phyloP scores from a whole-genome alignment of 176 grass and related monocot genomes.

The Phragmites australis region DNA sequence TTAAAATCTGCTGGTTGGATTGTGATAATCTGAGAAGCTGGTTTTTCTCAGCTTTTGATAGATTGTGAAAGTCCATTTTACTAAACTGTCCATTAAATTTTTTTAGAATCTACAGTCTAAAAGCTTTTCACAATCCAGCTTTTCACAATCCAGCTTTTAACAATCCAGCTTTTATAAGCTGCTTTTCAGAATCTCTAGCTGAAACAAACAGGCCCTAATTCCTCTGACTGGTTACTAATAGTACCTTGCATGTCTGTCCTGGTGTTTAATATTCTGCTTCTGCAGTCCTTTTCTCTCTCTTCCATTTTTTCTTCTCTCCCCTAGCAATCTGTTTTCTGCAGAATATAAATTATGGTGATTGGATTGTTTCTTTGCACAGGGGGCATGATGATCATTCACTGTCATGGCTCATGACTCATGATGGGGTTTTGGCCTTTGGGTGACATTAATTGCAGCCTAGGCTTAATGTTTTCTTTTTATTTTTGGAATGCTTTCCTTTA shows the following conservation, averaged over 20 bases:
- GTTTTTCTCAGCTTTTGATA: too few species aligned
- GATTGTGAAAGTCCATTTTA: too few species aligned
- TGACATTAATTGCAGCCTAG: neutral
- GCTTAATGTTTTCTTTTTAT: neutral
- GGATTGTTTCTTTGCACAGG: slow-evolving; percentile 42
- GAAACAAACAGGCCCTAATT: too few species aligned
- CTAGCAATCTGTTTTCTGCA: neutral
- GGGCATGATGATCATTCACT: neutral
- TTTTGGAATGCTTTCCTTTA: slow-evolving; percentile 15
- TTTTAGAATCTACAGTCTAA: too few species aligned
- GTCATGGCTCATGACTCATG: slow-evolving; percentile 22
- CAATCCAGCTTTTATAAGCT: too few species aligned
- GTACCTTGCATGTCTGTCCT: neutral
- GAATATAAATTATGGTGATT: neutral
- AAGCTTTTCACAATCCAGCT: too few species aligned
- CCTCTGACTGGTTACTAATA: neutral
- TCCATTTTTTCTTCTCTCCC: neutral
- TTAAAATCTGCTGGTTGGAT: too few species aligned
- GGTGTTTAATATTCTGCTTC: slow-evolving; percentile 1
- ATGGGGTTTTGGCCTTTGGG: neutral
- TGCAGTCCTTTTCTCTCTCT: neutral
- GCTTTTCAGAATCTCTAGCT: too few species aligned
- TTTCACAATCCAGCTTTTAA: too few species aligned
- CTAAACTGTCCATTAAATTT: too few species aligned
- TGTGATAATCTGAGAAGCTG: too few species aligned